Conservation (phyloP, 331 rosid species). For the Telfairia occidentalis region DNA sequence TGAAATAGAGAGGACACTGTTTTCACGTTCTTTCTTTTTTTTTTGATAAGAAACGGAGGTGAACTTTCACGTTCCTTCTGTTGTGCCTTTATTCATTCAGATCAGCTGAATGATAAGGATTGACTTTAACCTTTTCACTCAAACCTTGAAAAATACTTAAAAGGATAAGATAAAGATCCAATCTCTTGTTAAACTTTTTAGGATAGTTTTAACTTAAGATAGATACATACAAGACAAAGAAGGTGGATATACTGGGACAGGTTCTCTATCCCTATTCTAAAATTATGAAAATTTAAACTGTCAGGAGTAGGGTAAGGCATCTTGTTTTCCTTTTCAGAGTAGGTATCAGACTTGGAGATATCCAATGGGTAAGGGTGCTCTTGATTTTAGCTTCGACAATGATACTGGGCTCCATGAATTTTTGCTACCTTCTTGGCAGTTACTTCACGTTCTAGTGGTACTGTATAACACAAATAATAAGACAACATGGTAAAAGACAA, state of each 20-base stretch:
- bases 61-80: neutral
- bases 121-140: neutral
- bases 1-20: neutral
- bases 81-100: neutral
- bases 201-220: neutral
- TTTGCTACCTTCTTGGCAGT: no score
- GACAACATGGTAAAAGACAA: no score
- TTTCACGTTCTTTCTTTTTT: neutral
- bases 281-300: neutral
- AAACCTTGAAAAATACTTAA: neutral
- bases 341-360: no score
- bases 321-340: no score
- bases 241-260: neutral
- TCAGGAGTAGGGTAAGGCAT: no score
- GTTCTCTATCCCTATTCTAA: neutral
- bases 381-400: no score
- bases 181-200: neutral
- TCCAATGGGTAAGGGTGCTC: no score
- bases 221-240: neutral
- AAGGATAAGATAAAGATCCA: neutral
- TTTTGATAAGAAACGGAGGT: no score
- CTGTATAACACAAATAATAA: no score
- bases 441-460: no score
- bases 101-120: neutral
- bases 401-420: no score